Evolutionary conservation across 1,284 basidiomycete genomes (phyloP), one percentile per base, ranked within the genome.

Genomic region (Trichosporon asahii): DNA sequence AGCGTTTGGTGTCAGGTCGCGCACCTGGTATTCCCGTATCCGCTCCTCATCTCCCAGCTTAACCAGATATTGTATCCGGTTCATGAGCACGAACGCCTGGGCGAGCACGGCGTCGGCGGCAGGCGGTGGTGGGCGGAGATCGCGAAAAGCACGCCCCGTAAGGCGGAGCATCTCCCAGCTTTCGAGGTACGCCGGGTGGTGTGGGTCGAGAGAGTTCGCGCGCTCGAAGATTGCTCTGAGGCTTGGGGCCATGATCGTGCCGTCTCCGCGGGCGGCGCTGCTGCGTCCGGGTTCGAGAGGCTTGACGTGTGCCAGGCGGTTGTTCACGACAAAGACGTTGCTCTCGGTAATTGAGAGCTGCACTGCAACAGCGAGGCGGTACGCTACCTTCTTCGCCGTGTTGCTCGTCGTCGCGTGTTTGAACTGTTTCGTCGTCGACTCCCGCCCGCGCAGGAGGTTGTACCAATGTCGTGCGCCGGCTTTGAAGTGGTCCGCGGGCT

Each of bases 281-380:
- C 14, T 9, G 5, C 57, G 6, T 21, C 57, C 27, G 15, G 57
- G 15, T 3, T 44, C 35, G 2, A n/a, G 18, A 6, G 65, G 27
- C 64, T 67, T 67, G 35, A 72, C 11, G 12, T 70, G 67, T 0
- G 65, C 64, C 5, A 80, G 63, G 8, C 70, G 70, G 29, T 70
- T 75, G 40, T 78, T 69, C 5, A 77, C 70, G 18, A 76, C 66
- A 7, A 73, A 70, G 4, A 77, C 40, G 55, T 72, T 69, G 68
- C 72, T 77, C 44, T 80, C 78, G 66, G 76, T 72, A 8, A 76
- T 66, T 2, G 78, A 72, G 37, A 77, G 66, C 46, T 74, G 74
- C 55, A 78, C 74, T 2, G 78, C 75, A 8, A 77, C 64, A 0
- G 73, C 76, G 11, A 79, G 63, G 8, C 73, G 71, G 29, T 76